Conservation (phyloP, 495 filamentous ascomycete species). For the Platismatia glauca region DNA sequence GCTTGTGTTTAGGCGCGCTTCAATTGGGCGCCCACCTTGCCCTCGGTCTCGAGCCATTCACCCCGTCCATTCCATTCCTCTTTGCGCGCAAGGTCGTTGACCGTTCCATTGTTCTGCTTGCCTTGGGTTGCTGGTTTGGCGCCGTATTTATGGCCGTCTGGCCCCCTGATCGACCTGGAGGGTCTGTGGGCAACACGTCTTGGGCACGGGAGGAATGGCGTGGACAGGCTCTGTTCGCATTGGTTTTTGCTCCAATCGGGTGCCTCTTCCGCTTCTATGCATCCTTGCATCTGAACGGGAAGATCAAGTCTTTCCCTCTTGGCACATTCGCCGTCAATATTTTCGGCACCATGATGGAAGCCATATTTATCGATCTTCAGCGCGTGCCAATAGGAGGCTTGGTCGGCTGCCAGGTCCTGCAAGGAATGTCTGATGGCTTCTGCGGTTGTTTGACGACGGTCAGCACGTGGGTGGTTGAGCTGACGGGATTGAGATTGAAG, state of each 20-base stretch:
- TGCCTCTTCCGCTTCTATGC: slow-evolving; percentile 67
- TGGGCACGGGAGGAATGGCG: slow-evolving; percentile 56
- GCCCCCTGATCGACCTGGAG: slow-evolving; percentile 54
- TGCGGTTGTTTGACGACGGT: slow-evolving; percentile 86
- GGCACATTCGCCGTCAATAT: slow-evolving; percentile 87
- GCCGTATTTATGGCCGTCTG: slow-evolving; percentile 64
- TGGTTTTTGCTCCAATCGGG: slow-evolving; percentile 80
- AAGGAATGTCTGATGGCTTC: slow-evolving; percentile 83
- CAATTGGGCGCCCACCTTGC: slow-evolving; percentile 72
- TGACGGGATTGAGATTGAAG: slow-evolving; percentile 55
- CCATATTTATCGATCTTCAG: slow-evolving; percentile 66
- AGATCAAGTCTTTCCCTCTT: slow-evolving; percentile 64
- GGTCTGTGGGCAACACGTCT: slow-evolving; percentile 23
- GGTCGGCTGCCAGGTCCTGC: slow-evolving; percentile 69
- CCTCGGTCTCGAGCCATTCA: slow-evolving; percentile 46
- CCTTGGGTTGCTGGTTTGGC: slow-evolving; percentile 67
- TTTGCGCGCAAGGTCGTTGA: slow-evolving; percentile 56
- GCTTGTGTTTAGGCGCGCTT: slow-evolving; percentile 59
- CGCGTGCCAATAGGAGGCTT: slow-evolving; percentile 44
- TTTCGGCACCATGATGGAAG: slow-evolving; percentile 56
- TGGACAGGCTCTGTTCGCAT: slow-evolving; percentile 60
- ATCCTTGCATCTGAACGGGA: slow-evolving; percentile 57
- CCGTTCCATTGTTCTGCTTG: slow-evolving; percentile 50
- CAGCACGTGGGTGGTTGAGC: slow-evolving; percentile 83
- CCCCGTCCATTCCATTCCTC: slow-evolving; percentile 48